phyloP scores from a whole-genome alignment of 352 stramenopile genomes.

The Globisporangium viniferum region DNA sequence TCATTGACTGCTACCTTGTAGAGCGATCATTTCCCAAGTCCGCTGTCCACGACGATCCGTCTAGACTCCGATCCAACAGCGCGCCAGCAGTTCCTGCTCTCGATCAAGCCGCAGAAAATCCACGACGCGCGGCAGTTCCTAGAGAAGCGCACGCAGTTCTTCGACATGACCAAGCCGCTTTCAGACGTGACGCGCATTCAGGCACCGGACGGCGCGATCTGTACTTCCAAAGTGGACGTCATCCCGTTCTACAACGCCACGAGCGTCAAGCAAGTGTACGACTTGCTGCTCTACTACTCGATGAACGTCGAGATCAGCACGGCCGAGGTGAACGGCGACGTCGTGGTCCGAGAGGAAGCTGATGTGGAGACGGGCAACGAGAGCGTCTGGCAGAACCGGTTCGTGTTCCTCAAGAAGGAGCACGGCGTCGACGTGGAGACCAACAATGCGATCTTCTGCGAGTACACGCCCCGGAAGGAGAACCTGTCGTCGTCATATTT shows the following conservation, averaged over 20 bases:
- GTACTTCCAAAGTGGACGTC: conserved; percentile 29
- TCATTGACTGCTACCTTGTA: background rate
- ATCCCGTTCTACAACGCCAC: conserved; percentile 8
- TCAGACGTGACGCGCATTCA: conserved; percentile 29
- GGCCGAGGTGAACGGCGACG: conserved; percentile 10
- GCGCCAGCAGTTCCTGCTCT: background rate
- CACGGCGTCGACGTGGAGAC: background rate
- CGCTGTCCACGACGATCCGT: background rate
- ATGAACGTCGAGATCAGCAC: conserved; percentile 14
- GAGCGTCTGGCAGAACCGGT: conserved; percentile 8
- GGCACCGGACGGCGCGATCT: background rate
- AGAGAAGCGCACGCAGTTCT: conserved; percentile 19
- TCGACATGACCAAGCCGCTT: conserved; percentile 17
- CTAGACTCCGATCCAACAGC: background rate
- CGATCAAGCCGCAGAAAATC: background rate
- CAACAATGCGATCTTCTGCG: conserved; percentile 12
- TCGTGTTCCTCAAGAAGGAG: background rate
- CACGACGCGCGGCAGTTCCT: conserved; percentile 20
- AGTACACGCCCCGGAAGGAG: conserved; percentile 1
- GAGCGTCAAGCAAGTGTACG: conserved; percentile 16
- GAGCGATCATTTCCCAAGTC: background rate
- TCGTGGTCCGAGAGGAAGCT: conserved; percentile 13
- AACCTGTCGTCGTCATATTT: background rate
- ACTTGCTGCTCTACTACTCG: conserved; percentile 4
- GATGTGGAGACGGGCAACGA: background rate